Base-by-base conservation (phyloP, 2,329 filamentous ascomycete genomes). In the Arthrobotrys sinensis region DNA sequence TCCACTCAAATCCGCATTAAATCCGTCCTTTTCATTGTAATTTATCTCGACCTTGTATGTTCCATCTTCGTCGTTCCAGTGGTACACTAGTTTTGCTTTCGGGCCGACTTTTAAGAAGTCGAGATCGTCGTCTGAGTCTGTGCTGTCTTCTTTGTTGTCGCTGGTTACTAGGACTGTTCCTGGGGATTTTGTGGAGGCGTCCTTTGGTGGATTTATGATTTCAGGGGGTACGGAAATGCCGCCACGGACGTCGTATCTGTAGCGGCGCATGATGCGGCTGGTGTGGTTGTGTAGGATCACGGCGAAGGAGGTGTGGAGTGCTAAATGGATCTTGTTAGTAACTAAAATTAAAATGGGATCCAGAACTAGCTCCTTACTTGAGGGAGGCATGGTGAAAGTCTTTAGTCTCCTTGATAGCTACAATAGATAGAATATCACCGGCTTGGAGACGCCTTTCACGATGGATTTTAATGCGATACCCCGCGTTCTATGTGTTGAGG, bases 261-360 rank as follows among this genome's bases (percentile, higher is more conserved):
- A 66, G 4, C 73, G 64, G 8, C 66, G 65, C 73, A 77, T 77
- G 21, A 77, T 65, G 50, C 62, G 73, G 40, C 66, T 63, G 16
- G 73, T 77, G 28, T 77, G 73, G 24, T 77, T 77, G 40, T 77
- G 73, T 16, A 77, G 50, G 16, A 77, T 55, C 1, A 77, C 73
- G 4, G 73, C 73, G 40, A 77, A 77, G 4, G 73, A 77, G 0
- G 73, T 73, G 28, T 69, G 65, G 38, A 69, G 24, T 12, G 36
- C 50, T 43, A 34, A 45, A 10, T 43, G 28, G 12, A 36, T 32
- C 36, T 7, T 12, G 28, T 36, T 53, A 16, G 50, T 32, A 36
- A n/a, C 11, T 53, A 12, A 12, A n/a, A 11, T 10, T 19, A 36
- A 36, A 28, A 12, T 55, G 12, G 7, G 11, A 14, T 38, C 8